Conservation (phyloP, 371 early-diverging fungal species). For the Zopfochytrium polystomum region DNA sequence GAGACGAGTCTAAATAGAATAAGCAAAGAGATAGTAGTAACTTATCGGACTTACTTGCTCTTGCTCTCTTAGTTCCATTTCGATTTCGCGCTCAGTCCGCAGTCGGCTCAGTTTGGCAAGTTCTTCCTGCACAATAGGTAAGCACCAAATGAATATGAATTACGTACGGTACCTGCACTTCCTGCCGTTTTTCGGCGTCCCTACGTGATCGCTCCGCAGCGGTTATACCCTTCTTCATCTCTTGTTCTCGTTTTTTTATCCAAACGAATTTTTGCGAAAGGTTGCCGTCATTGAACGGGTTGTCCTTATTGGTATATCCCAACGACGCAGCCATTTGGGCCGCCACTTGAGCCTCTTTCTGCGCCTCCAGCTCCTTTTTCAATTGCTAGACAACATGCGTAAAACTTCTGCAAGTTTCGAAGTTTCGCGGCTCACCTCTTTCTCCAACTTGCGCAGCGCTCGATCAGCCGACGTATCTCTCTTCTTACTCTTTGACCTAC, state of each 20-base stretch:
- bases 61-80: conserved; percentile 75
- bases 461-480: neutral
- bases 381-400: conserved; percentile 19
- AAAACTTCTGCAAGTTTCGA: neutral
- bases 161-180: conserved; percentile 48
- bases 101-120: conserved; percentile 76
- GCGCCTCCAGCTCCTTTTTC: conserved; percentile 41
- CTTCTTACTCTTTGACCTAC: conserved; percentile 21
- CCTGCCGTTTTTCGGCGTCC: conserved; percentile 65
- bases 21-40: too few relatives aligned
- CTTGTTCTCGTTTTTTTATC: conserved; percentile 76
- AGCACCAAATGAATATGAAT: neutral
- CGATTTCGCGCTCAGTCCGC: conserved; percentile 77
- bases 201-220: conserved; percentile 54
- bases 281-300: conserved; percentile 79
- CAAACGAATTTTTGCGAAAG: conserved; percentile 85
- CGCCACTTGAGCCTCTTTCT: conserved; percentile 45
- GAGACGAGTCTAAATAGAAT: too few relatives aligned
- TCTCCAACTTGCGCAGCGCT: conserved; percentile 32
- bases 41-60: too few relatives aligned
- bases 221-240: conserved; percentile 65
- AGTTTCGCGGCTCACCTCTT: conserved; percentile 14
- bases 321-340: conserved; percentile 41
- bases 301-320: conserved; percentile 71
- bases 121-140: conserved; percentile 50